Conservation (phyloP, 768 basidiomycete species). For the Goffeauzyma gilvescens region DNA sequence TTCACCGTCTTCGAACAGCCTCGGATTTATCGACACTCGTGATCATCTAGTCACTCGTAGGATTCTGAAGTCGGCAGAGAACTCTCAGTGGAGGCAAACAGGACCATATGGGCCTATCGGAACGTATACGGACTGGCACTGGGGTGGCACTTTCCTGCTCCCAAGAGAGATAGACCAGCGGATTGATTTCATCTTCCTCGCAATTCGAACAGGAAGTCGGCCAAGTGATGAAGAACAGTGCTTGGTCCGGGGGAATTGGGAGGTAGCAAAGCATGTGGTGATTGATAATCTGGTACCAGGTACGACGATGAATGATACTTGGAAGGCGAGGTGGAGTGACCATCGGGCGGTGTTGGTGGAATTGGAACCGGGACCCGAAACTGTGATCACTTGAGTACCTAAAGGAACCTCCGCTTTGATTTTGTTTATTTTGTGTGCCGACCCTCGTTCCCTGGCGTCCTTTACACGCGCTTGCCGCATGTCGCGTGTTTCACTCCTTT, state of each 20-base stretch:
- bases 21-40: constrained; percentile 15
- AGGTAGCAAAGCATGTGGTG: background rate
- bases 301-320: no score
- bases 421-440: no score
- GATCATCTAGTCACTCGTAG: constrained; percentile 9
- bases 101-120: background rate
- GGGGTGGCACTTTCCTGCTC: background rate
- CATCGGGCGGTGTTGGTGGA: no score
- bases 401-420: no score
- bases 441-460: no score
- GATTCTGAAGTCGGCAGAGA: background rate
- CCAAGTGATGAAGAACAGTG: background rate
- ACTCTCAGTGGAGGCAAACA: background rate
- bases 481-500: no score
- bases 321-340: no score
- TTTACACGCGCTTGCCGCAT: no score
- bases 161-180: background rate
- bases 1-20: constrained; percentile 10
- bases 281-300: no score
- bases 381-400: no score
- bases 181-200: background rate
- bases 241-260: background rate
- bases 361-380: no score
- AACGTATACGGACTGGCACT: background rate
- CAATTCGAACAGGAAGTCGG: background rate